These are phyloP conservation scores for Entomortierella lignicola DNA, from an alignment of 192 early-diverging fungal genomes.

Conservation along the genomic window DNA sequence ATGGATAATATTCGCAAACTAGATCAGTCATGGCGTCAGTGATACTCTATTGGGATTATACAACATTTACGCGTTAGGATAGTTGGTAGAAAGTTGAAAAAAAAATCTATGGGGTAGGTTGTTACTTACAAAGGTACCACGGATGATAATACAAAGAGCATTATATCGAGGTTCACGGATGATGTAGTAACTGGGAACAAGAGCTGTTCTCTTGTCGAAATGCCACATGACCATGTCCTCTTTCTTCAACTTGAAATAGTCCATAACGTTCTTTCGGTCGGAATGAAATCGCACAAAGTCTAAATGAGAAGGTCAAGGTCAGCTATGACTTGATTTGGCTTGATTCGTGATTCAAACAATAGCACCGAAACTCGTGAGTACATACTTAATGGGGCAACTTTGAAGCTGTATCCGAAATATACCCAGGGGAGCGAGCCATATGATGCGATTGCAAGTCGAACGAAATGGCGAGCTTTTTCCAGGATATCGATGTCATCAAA, in stretches of 20 bases:
- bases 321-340: background rate
- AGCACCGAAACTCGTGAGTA: too few relatives aligned
- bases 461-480: conserved; percentile 45
- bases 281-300: conserved; percentile 57
- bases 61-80: background rate
- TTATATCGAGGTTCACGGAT: conserved; percentile 55
- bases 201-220: conserved; percentile 50
- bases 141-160: conserved; percentile 53
- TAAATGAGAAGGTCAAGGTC: conserved; percentile 3
- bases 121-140: conserved; percentile 54
- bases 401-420: conserved; percentile 53
- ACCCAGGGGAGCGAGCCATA: conserved; percentile 52
- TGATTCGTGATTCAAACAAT: too few relatives aligned
- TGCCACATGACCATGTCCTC: conserved; percentile 59
- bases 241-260: conserved; percentile 57
- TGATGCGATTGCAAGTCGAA: conserved; percentile 56
- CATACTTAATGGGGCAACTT: conserved; percentile 48
- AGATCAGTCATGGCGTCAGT: conserved; percentile 58
- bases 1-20: conserved; percentile 56
- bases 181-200: conserved; percentile 56
- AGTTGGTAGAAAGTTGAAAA: background rate
- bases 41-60: conserved; percentile 42
- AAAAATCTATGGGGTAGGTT: too few relatives aligned
- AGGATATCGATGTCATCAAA: conserved; percentile 46
- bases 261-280: conserved; percentile 51